A percentile compares a stretch with the other conserved stretches of the same genome.
Evolutionary conservation across 2,329 filamentous ascomycete genomes (phyloP).

Genomic region (Truncatella angustata): DNA sequence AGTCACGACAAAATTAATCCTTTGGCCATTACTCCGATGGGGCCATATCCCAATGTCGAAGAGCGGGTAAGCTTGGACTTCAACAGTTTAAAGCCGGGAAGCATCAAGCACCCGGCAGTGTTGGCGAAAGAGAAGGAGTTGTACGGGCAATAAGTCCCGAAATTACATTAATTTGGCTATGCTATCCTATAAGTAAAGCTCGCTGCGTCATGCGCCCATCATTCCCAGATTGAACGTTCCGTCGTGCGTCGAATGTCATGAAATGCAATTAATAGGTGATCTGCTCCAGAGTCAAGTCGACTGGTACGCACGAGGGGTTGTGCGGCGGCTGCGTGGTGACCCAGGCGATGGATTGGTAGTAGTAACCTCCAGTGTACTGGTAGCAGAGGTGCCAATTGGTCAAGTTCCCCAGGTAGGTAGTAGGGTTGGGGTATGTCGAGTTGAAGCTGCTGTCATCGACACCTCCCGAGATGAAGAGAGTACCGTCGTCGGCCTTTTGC

Average conservation of each 20-base stretch:
- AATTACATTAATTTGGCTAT: constrained; percentile 2
- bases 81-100: constrained; percentile 44
- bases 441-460: constrained; percentile 21
- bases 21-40: constrained; percentile 59
- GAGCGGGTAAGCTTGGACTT: constrained; percentile 48
- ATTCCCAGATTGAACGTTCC: too few relatives aligned
- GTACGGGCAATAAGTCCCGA: background rate
- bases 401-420: constrained; percentile 13
- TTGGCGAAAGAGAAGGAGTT: constrained; percentile 28
- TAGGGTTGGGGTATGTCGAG: constrained; percentile 11
- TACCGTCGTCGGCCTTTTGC: constrained; percentile 17
- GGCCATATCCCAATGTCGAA: constrained; percentile 59
- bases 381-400: constrained; percentile 24
- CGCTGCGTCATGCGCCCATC: background rate
- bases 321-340: constrained; percentile 18
- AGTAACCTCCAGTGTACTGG: constrained; percentile 22
- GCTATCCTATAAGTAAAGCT: background rate
- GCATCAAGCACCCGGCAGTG: constrained; percentile 40
- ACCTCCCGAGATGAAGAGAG: constrained; percentile 18
- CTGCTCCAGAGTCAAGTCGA: constrained; percentile 16
- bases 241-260: too few relatives aligned
- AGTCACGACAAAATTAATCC: constrained; percentile 60
- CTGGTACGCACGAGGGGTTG: constrained; percentile 24
- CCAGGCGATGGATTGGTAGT: constrained; percentile 24
- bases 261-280: background rate